A percentile compares a stretch with the other conserved stretches of the same genome.
phyloP scores from a whole-genome alignment of 139 green algal species.

The Haematococcus sp. region DNA sequence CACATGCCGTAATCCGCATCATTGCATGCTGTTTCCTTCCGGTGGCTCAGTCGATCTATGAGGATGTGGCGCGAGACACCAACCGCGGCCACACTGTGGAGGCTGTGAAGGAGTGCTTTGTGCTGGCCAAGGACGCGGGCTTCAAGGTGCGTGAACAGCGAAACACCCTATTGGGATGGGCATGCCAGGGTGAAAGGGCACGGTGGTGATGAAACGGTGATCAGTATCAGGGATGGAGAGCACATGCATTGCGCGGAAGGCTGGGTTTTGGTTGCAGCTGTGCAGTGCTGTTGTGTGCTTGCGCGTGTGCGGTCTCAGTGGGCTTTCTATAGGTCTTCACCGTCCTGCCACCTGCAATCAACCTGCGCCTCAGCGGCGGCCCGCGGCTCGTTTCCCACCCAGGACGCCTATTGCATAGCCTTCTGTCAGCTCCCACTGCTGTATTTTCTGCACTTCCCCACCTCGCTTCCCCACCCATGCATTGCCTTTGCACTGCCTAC shows the following conservation, averaged over 20 bases:
- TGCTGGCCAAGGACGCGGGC: conserved; percentile 88
- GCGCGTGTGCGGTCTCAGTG: no score
- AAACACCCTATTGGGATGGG: no score
- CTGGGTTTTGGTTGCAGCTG: not conserved
- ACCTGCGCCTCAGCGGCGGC: no score
- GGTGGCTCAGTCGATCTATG: conserved; percentile 31
- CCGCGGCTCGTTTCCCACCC: no score
- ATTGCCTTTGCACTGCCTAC: no score
- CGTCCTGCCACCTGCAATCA: no score
- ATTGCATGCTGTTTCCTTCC: not conserved
- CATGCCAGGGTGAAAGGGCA: conserved; percentile 1
- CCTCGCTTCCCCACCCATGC: no score
- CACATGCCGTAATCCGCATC: not conserved
- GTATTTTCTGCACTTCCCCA: no score
- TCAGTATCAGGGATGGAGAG: not conserved
- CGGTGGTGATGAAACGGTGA: no score
- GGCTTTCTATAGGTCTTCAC: no score
- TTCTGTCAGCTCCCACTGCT: no score
- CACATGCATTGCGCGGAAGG: not conserved
- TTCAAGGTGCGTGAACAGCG: conserved; percentile 92
- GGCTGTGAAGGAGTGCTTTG: conserved; percentile 92
- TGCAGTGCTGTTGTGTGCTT: not conserved
- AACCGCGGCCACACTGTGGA: conserved; percentile 74
- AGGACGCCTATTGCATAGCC: no score
- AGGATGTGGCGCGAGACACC: conserved; percentile 94